A percentile compares a stretch with the other conserved stretches of the same genome.
These are phyloP conservation scores for Aureobasidium lini DNA, from an alignment of 2,329 filamentous ascomycete genomes.

Conservation along the genomic window DNA sequence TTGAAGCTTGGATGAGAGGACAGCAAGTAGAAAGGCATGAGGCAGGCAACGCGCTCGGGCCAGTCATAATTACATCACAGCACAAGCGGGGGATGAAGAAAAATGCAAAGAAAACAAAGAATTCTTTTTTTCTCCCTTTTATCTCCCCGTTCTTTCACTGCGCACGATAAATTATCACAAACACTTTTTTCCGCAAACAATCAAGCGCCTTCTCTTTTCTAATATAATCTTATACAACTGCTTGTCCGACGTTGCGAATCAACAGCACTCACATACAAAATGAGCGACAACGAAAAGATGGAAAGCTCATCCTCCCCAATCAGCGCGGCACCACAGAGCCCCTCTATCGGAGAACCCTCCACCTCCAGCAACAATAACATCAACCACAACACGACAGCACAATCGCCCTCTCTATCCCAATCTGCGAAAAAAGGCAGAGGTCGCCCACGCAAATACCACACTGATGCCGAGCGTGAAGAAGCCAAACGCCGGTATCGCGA, in stretches of 20 bases:
- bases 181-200: neutral
- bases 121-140: neutral
- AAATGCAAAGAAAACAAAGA: constrained; percentile 12
- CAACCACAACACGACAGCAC: neutral
- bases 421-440: constrained; percentile 1
- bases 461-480: constrained; percentile 7
- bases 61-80: neutral
- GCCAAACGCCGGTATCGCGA: constrained; percentile 11
- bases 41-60: neutral
- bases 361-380: neutral
- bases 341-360: neutral
- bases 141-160: neutral
- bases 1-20: neutral
- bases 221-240: neutral
- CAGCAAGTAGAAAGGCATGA: neutral
- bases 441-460: constrained; percentile 10
- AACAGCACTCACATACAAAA: neutral
- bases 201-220: neutral
- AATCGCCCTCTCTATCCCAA: neutral
- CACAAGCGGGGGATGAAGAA: neutral
- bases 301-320: constrained; percentile 1
- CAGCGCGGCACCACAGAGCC: neutral
- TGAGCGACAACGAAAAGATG: neutral
- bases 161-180: neutral
- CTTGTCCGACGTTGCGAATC: neutral